Base-by-base conservation (phyloP, 1,139 yeast genomes). In the Debaryomyces robertsiae region DNA sequence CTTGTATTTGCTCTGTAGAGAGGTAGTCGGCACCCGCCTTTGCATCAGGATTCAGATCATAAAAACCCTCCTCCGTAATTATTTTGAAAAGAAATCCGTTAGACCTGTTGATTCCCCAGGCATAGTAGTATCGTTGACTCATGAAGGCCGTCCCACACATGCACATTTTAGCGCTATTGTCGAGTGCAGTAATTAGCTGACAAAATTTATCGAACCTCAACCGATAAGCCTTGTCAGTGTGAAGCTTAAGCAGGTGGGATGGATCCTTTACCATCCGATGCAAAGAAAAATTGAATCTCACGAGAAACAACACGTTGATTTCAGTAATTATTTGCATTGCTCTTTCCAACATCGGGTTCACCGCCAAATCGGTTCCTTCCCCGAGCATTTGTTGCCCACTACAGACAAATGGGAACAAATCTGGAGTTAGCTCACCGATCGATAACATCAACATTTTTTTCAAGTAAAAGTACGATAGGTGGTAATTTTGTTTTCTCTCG, bases 101-200 rank as follows among this genome's bases (percentile, higher is more conserved):
- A 2, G 64, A 61, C 39, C 62, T 64, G 23, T 60, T 49, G 5
- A 63, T 50, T 48, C 68, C 53, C 71, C 79, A 77, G 3, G 85
- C 80, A 49, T 77, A 78, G 38, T 74, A 75, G 49, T 79, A 80
- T 39, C 75, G 65, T 2, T 57, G 58, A 10, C 61, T 49, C 24
- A 59, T 49, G 29, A 47, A 51, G 22, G 53, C 50, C 32, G 56
- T 45, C 4, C 57, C 32, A 13, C 34, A 41, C 11, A 39, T 23
- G 13, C 43, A 32, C 9, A 48, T 37, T 27, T 41, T 44, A 6
- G 48, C 47, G 17, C 48, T 35, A 25, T 40, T 25, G 30, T 42
- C 22, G 40, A 29, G 25, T 40, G 40, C n/a, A 23, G 27, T 10
- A 36, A 39, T 16, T 44, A 42, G 18, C 40, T 37, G 25, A 27